phyloP scores from a whole-genome alignment of 768 basidiomycete species.

The Imleria badia region DNA sequence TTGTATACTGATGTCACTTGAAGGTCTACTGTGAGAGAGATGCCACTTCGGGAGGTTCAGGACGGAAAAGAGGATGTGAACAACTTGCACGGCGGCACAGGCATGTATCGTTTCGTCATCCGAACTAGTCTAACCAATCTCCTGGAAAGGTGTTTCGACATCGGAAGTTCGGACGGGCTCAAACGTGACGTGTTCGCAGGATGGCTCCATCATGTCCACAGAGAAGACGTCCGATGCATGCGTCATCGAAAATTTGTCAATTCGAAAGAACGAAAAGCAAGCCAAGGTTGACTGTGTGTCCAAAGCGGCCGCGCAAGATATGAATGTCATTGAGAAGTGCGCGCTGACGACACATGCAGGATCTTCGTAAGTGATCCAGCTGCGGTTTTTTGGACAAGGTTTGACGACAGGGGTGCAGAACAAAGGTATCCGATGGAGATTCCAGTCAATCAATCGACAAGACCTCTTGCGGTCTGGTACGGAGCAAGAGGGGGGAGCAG shows the following conservation, averaged over 20 bases:
- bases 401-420: not conserved
- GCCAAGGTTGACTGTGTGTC: not conserved
- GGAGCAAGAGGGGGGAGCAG: not conserved
- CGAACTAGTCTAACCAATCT: not conserved
- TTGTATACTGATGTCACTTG: not conserved
- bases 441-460: not conserved
- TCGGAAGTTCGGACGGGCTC: not conserved
- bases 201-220: not conserved
- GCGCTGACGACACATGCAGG: not conserved
- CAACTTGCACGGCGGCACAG: not conserved
- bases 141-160: not conserved
- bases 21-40: not conserved
- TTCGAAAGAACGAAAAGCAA: not conserved
- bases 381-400: not conserved
- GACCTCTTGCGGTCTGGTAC: not conserved
- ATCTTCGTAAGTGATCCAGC: conserved; percentile 1
- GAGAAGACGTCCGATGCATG: not conserved
- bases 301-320: not conserved
- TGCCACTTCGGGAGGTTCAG: not conserved
- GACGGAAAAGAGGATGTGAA: not conserved
- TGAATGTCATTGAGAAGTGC: not conserved
- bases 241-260: not conserved
- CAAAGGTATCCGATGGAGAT: not conserved
- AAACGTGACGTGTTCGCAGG: not conserved
- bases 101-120: not conserved